Conservation (phyloP, 305 asterid genomes). For the Solanum hybrid region DNA sequence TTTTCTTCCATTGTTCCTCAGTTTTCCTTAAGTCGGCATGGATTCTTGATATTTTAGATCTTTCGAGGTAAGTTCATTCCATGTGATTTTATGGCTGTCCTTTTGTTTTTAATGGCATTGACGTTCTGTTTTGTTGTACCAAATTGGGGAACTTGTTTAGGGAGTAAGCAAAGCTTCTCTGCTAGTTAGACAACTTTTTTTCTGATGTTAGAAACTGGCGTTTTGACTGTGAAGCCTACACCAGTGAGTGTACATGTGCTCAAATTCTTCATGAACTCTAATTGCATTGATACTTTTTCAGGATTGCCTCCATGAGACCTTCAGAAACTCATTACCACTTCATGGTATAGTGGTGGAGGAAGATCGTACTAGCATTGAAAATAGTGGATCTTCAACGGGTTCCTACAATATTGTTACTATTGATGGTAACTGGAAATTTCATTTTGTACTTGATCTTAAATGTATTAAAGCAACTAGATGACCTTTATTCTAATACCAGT, state of each 20-base stretch:
- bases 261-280: not conserved
- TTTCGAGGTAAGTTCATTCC: not conserved
- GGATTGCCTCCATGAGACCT: constrained; percentile 86
- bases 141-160: not conserved
- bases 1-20: not conserved
- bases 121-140: not conserved
- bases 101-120: not conserved
- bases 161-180: not conserved
- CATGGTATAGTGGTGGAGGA: constrained; percentile 71
- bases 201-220: not conserved
- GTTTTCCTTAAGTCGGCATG: not conserved
- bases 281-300: constrained; percentile 17
- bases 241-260: not conserved
- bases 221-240: not conserved
- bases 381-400: constrained; percentile 55
- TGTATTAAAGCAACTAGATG: constrained; percentile 5
- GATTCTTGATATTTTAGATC: not conserved
- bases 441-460: constrained; percentile 1
- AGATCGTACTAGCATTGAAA: constrained; percentile 68
- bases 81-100: not conserved
- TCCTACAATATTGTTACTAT: constrained; percentile 51
- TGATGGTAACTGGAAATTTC: constrained; percentile 46
- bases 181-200: not conserved
- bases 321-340: constrained; percentile 60
- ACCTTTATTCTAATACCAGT: constrained; percentile 10